Evolutionary conservation across 108 stramenopile genomes (phyloP).

Genomic region (Hondaea fermentalgiana): DNA sequence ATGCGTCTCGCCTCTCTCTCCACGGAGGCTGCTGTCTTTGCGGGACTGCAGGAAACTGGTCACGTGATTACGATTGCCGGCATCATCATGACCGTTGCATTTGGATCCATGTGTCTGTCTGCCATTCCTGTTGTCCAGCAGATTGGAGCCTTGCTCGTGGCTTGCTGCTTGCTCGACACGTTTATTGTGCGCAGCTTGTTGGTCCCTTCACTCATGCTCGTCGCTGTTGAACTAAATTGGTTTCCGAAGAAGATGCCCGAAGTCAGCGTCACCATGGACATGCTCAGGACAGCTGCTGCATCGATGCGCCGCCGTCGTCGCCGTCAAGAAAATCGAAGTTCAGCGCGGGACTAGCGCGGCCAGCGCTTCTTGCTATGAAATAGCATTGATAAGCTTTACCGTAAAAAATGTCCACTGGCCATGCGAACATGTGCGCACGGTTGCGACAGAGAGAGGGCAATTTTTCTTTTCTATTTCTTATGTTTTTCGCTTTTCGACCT

Average conservation of each 20-base stretch:
- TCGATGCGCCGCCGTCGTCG: neutral
- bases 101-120: neutral
- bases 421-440: no score
- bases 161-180: neutral
- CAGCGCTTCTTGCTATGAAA: no score
- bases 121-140: neutral
- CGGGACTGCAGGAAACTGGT: slow-evolving; percentile 1
- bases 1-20: slow-evolving; percentile 3
- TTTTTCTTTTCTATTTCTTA: no score
- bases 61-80: slow-evolving; percentile 17
- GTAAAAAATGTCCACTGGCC: no score
- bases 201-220: neutral
- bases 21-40: neutral
- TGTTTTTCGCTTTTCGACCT: no score
- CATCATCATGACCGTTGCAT: slow-evolving; percentile 11
- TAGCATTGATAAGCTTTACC: no score
- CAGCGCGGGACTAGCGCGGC: no score
- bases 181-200: slow-evolving; percentile 13
- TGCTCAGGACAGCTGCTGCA: neutral
- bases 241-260: slow-evolving; percentile 9
- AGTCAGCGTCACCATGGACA: neutral
- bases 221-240: neutral
- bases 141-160: slow-evolving; percentile 6
- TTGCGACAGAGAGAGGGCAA: no score
- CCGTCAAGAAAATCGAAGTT: neutral